phyloP scores from a whole-genome alignment of 2,329 filamentous ascomycete species.

The Zymoseptoria tritici region DNA sequence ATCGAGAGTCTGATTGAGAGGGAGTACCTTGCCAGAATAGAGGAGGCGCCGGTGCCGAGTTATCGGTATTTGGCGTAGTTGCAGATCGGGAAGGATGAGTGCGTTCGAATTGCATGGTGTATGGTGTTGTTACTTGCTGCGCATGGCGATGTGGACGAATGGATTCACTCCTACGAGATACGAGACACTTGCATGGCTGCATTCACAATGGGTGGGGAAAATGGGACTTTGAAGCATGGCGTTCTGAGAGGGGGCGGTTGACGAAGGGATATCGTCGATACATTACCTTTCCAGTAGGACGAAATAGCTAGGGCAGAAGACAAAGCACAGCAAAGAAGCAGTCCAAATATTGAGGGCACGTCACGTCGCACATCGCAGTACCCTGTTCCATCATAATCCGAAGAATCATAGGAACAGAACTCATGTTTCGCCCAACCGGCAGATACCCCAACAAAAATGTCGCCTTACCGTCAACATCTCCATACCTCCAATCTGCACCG shows the following conservation, averaged over 20 bases:
- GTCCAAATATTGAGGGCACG: too few species aligned
- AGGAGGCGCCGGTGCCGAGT: conserved; percentile 53
- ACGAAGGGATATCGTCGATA: neutral
- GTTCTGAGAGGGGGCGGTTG: neutral
- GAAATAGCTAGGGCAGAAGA: neutral
- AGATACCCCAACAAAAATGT: too few species aligned
- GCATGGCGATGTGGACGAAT: neutral
- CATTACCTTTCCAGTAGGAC: neutral
- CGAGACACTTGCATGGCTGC: neutral
- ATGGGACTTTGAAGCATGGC: neutral
- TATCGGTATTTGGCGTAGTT: conserved; percentile 60
- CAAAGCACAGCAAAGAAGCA: too few species aligned
- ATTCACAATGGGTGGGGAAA: neutral
- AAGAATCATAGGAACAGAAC: too few species aligned
- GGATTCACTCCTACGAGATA: neutral
- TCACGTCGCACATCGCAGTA: too few species aligned
- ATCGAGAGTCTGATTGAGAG: conserved; percentile 69
- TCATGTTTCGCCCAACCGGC: too few species aligned
- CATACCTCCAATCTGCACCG: too few species aligned
- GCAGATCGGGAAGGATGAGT: too few species aligned
- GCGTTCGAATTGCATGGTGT: neutral
- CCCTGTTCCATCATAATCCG: too few species aligned
- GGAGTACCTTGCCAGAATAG: conserved; percentile 70
- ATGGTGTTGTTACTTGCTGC: neutral
- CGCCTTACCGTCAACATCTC: too few species aligned